These are phyloP conservation scores for Crepidotus variabilis DNA, from an alignment of 768 basidiomycete genomes.

Conservation along the genomic window DNA sequence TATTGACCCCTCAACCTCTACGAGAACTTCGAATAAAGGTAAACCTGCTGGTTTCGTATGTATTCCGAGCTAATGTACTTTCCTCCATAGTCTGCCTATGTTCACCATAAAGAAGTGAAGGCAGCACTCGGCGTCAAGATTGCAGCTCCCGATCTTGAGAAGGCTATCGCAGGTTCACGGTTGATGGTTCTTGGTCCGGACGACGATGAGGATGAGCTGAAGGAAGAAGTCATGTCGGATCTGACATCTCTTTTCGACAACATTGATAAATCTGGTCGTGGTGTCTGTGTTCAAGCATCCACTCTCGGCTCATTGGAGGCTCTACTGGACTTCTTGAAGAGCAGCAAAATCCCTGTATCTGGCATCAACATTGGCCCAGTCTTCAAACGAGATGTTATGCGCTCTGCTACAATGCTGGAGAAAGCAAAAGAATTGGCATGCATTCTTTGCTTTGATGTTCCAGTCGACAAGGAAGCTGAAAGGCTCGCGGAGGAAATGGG, in stretches of 20 bases:
- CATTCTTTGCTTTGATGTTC: slow-evolving; percentile 95
- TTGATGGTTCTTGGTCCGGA: slow-evolving; percentile 91
- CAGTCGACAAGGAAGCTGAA: slow-evolving; percentile 92
- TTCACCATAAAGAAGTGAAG: slow-evolving; percentile 96
- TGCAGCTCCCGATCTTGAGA: slow-evolving; percentile 91
- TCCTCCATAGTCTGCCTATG: slow-evolving; percentile 75
- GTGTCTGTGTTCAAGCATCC: slow-evolving; percentile 96
- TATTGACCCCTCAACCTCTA: slow-evolving; percentile 94
- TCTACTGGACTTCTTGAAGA: slow-evolving; percentile 90
- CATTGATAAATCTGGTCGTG: slow-evolving; percentile 93
- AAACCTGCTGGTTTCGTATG: slow-evolving; percentile 13
- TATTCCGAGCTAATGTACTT: slow-evolving; percentile 4
- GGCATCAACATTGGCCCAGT: slow-evolving; percentile 98
- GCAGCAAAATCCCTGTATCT: slow-evolving; percentile 94
- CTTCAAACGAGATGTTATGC: slow-evolving; percentile 93
- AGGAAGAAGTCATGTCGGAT: slow-evolving; percentile 96
- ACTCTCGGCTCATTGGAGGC: slow-evolving; percentile 97
- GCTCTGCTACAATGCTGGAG: slow-evolving; percentile 90
- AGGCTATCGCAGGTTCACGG: slow-evolving; percentile 96
- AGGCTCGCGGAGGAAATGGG: slow-evolving; percentile 91
- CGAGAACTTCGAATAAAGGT: slow-evolving; percentile 96
- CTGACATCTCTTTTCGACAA: slow-evolving; percentile 83
- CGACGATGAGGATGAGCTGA: slow-evolving; percentile 93
- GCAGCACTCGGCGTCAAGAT: slow-evolving; percentile 97
- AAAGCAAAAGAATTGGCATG: slow-evolving; percentile 93